Percentiles rank a stretch among this genome's conserved stretches.
These are phyloP conservation scores for Microstegium vimineum DNA, from an alignment of 176 grass and related monocot species.

Conservation along the genomic window DNA sequence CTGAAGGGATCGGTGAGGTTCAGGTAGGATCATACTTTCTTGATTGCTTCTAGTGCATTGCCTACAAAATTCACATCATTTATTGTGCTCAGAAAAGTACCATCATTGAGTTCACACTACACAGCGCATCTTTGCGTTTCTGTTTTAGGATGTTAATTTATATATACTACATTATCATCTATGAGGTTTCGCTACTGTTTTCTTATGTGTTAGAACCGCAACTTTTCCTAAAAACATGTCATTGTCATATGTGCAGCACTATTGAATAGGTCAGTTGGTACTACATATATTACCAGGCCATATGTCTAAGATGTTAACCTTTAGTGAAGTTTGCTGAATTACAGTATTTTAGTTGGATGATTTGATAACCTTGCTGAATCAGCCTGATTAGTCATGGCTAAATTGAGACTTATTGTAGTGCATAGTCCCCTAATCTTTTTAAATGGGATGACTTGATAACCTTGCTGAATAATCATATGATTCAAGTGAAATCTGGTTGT, in stretches of 20 bases:
- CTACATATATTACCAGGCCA: not conserved
- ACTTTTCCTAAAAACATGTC: not conserved
- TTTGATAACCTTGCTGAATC: not conserved
- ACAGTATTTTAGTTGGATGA: not conserved
- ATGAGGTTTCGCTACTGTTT: not conserved
- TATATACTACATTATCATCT: not conserved
- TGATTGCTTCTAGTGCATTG: not conserved
- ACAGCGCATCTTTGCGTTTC: not conserved
- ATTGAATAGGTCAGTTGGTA: constrained; percentile 1
- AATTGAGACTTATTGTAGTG: not conserved
- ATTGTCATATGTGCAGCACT: not conserved
- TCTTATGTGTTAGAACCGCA: not conserved
- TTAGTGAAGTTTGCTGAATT: not conserved
- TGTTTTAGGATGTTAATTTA: constrained; percentile 12
- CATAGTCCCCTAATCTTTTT: not conserved
- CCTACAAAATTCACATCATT: not conserved
- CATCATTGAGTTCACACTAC: not conserved
- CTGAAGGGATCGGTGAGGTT: constrained; percentile 98
- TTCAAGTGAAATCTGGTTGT: not conserved
- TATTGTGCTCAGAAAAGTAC: not conserved
- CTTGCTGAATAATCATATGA: not conserved
- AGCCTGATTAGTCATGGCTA: not conserved
- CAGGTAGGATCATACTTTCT: constrained; percentile 52
- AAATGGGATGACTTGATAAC: not conserved
- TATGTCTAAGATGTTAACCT: not conserved